Conservation (phyloP, 208 protist species). For the Naegleria gruberi region DNA sequence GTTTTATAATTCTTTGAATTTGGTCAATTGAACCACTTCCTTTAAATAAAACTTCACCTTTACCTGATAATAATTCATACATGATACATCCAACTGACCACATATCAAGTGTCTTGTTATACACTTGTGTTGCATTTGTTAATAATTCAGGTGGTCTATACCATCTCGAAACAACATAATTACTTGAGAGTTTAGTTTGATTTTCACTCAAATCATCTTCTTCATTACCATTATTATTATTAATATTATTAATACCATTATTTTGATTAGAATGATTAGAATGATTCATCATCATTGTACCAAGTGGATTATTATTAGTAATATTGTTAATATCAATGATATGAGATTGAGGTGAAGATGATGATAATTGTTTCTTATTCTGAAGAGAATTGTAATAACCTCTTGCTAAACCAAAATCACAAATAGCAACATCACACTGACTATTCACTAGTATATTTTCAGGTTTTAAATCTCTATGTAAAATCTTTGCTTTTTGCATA, state of each 20-base stretch:
- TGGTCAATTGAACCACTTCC: not conserved
- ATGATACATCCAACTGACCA: conserved; percentile 6
- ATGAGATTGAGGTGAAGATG: not conserved
- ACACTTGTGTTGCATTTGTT: not conserved
- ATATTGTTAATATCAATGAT: not conserved
- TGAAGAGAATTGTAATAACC: conserved; percentile 32
- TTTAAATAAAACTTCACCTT: not conserved
- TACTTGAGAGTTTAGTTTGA: not conserved
- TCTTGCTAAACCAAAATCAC: conserved; percentile 80
- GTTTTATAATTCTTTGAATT: not conserved
- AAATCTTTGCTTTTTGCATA: conserved; percentile 87
- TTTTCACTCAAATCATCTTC: not conserved
- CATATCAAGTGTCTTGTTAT: not conserved
- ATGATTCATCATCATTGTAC: too few species aligned
- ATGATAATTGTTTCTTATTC: not conserved
- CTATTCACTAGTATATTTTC: conserved; percentile 82
- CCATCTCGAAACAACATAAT: conserved; percentile 9
- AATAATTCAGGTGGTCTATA: conserved; percentile 1
- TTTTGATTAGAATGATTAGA: too few species aligned
- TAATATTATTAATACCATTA: not conserved
- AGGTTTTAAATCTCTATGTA: conserved; percentile 93
- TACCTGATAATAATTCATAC: not conserved
- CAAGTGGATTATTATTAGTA: too few species aligned
- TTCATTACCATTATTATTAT: not conserved
- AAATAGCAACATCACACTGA: conserved; percentile 74